These are phyloP conservation scores for Globisporangium solare DNA, from an alignment of 352 stramenopile species.

Conservation along the genomic window DNA sequence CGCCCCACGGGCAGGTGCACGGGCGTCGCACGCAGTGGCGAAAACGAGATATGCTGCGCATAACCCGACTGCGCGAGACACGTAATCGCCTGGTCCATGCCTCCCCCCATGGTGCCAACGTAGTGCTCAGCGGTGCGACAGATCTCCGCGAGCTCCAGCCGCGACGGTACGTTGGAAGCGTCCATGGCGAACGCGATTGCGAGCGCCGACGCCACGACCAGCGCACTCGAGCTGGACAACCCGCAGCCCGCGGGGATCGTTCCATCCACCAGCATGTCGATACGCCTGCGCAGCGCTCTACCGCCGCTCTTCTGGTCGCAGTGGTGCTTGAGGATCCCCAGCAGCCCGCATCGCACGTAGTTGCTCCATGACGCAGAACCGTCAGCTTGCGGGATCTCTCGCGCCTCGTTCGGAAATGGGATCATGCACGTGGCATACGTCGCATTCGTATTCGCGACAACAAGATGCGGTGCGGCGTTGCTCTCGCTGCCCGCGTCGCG, in stretches of 20 bases:
- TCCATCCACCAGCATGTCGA: constrained; percentile 55
- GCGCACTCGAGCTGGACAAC: constrained; percentile 74
- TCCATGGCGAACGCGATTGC: constrained; percentile 12
- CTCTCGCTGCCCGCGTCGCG: too few relatives aligned
- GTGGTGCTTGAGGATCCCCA: constrained; percentile 16
- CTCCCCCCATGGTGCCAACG: constrained; percentile 73
- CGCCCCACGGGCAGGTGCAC: constrained; percentile 27
- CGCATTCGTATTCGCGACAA: constrained; percentile 19
- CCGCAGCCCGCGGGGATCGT: constrained; percentile 61
- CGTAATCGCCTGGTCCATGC: constrained; percentile 80
- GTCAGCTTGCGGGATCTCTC: background rate
- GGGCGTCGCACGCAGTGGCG: constrained; percentile 19
- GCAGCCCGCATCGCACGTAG: constrained; percentile 33
- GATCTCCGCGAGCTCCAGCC: constrained; percentile 43
- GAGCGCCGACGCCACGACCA: constrained; percentile 69
- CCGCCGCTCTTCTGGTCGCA: too few relatives aligned
- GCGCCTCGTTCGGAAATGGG: background rate
- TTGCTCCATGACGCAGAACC: constrained; percentile 21
- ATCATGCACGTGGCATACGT: too few relatives aligned
- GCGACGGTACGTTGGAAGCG: background rate
- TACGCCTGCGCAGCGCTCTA: constrained; percentile 1
- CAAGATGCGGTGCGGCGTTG: background rate
- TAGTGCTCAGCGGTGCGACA: constrained; percentile 55
- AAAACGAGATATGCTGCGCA: constrained; percentile 65
- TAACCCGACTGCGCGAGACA: constrained; percentile 44